Conservation (phyloP, 2,329 filamentous ascomycete genomes). For the Simplicillium aogashimaense region DNA sequence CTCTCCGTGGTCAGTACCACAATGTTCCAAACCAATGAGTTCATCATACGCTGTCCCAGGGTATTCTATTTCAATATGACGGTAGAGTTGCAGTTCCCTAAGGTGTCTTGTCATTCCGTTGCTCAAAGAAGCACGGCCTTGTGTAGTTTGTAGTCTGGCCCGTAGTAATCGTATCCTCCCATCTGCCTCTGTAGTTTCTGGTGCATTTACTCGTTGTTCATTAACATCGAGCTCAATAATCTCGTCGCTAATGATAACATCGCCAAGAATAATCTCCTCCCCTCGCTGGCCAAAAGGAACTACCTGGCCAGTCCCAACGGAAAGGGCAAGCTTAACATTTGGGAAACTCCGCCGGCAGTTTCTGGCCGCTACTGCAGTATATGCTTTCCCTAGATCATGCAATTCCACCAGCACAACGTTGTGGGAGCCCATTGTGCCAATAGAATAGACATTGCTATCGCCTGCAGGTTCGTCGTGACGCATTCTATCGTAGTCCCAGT, state of each 20-base stretch:
- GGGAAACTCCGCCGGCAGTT: constrained; percentile 8
- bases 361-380: constrained; percentile 10
- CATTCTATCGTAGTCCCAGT: constrained; percentile 3
- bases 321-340: constrained; percentile 10
- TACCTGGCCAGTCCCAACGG: constrained; percentile 12
- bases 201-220: constrained; percentile 9
- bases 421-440: constrained; percentile 13
- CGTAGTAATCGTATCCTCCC: constrained; percentile 11
- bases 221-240: constrained; percentile 20
- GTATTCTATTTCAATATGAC: too few relatives aligned
- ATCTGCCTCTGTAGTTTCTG: constrained; percentile 12
- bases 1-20: too few relatives aligned
- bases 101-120: constrained; percentile 5
- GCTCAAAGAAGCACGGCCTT: constrained; percentile 5
- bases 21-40: too few relatives aligned
- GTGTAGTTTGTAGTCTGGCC: constrained; percentile 14
- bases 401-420: constrained; percentile 19
- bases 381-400: constrained; percentile 16
- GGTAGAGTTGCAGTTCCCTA: too few relatives aligned
- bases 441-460: constrained; percentile 17
- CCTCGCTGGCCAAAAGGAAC: constrained; percentile 7
- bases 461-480: constrained; percentile 12
- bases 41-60: too few relatives aligned
- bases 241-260: constrained; percentile 16
- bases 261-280: constrained; percentile 13